Evolutionary conservation across 2,329 filamentous ascomycete genomes (phyloP), one percentile per base, ranked within the genome.

Genomic region (Zopfia rhizophila): DNA sequence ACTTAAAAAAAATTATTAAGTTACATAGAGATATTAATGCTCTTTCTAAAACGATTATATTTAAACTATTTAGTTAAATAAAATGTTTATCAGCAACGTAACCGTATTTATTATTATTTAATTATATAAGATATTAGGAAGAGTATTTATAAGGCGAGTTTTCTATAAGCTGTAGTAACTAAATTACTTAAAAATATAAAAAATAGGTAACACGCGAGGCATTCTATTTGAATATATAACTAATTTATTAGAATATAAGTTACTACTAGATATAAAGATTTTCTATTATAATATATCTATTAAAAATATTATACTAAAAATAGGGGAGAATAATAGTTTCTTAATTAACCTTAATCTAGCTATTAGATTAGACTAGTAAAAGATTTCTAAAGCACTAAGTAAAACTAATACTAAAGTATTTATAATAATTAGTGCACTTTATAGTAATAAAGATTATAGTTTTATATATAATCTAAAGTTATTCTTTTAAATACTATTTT

Each of bases 91-190:
- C 40, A 7, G 29, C 39, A 16, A 41, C 25, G 29, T 41, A 77
- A 77, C 60, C 59, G 68, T 22, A 63, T 77, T 44, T 67, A 76
- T 60, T 66, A 69, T 39, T 65, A 72, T 32, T 53, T 77, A 11
- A 68, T 78, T 56, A 30, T 78, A 35, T 39, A 43, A 18, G 71
- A 78, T 52, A 74, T 69, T 55, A 63, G 73, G 23, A 71, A 69
- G 53, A 60, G 66, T 7, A 74, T 78, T 36, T 75, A 75, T 50
- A 60, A 70, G 53, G 72, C 71, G 35, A 73, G 65, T 62, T 76
- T 72, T 37, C 63, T 13, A 39, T 33, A 17, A 19, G 45, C 27
- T 18, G 46, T 58, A 41, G 25, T 53, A 24, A 44, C 31, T 4
- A 43, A 31, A 45, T 46, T 56, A 37, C 31, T 48, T 29, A 43